Conservation (phyloP, 331 rosid genomes). For the Malus hybrid region DNA sequence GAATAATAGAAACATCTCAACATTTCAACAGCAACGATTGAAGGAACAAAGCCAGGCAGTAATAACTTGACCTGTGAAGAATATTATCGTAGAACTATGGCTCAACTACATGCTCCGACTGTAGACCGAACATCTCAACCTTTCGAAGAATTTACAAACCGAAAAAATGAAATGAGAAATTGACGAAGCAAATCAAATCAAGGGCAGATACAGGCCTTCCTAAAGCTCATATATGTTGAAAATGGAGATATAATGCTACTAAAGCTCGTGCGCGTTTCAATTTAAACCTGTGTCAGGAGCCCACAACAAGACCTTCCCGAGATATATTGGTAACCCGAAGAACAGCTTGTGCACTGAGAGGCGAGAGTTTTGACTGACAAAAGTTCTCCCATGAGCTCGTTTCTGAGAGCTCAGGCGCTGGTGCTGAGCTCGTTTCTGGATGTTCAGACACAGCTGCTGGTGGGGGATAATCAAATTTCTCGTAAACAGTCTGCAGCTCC, state of each 20-base stretch:
- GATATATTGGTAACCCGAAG: conserved; percentile 79
- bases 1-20: not conserved
- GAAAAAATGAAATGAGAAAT: conserved; percentile 12
- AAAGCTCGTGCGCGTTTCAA: conserved; percentile 6
- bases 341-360: conserved; percentile 92
- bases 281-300: conserved; percentile 47
- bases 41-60: not conserved
- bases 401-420: conserved; percentile 27
- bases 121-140: conserved; percentile 48
- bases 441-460: conserved; percentile 22
- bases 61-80: conserved; percentile 1
- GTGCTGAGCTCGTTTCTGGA: conserved; percentile 21
- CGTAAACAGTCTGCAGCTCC: conserved; percentile 76
- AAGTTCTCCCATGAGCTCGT: conserved; percentile 78
- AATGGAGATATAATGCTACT: not conserved
- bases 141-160: conserved; percentile 53
- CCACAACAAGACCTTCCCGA: conserved; percentile 61
- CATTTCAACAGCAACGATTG: not conserved
- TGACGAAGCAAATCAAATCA: conserved; percentile 35
- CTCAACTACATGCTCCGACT: conserved; percentile 43
- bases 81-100: conserved; percentile 31
- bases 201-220: conserved; percentile 19
- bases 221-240: conserved; percentile 21
- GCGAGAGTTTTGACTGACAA: conserved; percentile 82
- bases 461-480: conserved; percentile 38